Conservation (phyloP, 345 rosid species). For the Melaleuca quinquenervia region DNA sequence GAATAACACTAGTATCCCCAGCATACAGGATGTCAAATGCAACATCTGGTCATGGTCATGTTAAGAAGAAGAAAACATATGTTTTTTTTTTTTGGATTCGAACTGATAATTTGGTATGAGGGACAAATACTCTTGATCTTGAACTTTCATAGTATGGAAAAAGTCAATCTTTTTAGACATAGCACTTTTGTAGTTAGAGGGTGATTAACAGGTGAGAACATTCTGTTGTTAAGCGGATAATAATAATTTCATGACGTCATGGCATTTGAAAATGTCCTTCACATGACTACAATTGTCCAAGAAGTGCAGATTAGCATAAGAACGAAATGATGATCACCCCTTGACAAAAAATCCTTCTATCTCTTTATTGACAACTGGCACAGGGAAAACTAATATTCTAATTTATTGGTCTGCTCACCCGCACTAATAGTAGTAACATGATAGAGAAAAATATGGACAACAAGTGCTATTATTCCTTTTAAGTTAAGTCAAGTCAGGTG, state of each 20-base stretch:
- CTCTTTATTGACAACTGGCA: not conserved
- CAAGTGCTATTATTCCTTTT: not conserved
- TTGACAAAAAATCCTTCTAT: not conserved
- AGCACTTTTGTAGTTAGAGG: not conserved
- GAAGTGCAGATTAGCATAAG: not conserved
- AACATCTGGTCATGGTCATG: slow-evolving; percentile 49
- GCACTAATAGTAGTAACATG: not conserved
- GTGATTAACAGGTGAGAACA: not conserved
- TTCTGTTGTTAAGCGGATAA: not conserved
- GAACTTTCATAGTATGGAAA: not conserved
- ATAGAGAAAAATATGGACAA: not conserved
- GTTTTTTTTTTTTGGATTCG: not conserved
- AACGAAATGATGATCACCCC: not conserved
- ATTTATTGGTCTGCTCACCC: not conserved
- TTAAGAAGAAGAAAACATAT: slow-evolving; percentile 25
- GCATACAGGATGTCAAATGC: slow-evolving; percentile 91
- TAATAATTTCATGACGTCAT: not conserved
- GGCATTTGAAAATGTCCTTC: not conserved
- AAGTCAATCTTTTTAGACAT: not conserved
- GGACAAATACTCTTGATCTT: not conserved
- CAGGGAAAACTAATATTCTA: not conserved
- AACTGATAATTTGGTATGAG: not conserved
- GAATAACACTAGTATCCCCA: slow-evolving; percentile 93
- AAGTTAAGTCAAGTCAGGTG: not conserved
- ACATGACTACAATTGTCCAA: not conserved